Evolutionary conservation across 768 basidiomycete species (phyloP), one percentile per base, ranked within the genome.

Genomic region (Kwoniella dendrophila): DNA sequence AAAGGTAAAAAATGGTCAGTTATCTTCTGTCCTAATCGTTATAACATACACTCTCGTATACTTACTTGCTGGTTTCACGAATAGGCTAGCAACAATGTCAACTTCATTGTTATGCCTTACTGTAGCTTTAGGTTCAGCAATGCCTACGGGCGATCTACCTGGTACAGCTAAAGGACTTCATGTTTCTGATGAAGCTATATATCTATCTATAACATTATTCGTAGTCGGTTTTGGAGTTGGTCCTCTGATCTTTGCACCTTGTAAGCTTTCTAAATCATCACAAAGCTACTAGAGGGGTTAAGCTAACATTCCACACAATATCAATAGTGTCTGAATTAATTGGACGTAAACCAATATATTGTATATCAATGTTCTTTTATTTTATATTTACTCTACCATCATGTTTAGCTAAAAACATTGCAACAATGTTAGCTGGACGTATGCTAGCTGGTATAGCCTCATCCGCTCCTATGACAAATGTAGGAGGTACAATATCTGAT

Each of bases 331-430:
- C 59, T 54, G 75, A 76, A 51, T 52, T 78, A 32, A 62, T 64
- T 38, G 77, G 77, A 29, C 67, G 77, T 8, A 61, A 67, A 29
- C 67, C 68, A 2, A 62, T 77, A 57, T 72, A 75, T 71, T 57
- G 67, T 48, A 52, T 75, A 56, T 65, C 61, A 22, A 68, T 75
- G 47, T 60, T 57, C 27, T 66, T 75, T 54, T 78, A 74, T 62
- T 71, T 73, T 44, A 56, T 76, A 52, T 76, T 78, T 66, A 77
- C 75, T 2, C 65, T 79, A 18, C 78, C 78, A 3, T 71, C 61
- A 3, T 69, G 68, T 6, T 66, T 79, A n/a, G 72, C 78, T 3
- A 44, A 70, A 20, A 72, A 71, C 58, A 63, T 67, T 36, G 72
- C 66, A 8, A 70, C 75, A 20, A 58, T 75, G 48, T 57, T 77